Evolutionary conservation across 352 stramenopile species (phyloP), one percentile per base, ranked within the genome.

Genomic region (Pythium aristosporum): DNA sequence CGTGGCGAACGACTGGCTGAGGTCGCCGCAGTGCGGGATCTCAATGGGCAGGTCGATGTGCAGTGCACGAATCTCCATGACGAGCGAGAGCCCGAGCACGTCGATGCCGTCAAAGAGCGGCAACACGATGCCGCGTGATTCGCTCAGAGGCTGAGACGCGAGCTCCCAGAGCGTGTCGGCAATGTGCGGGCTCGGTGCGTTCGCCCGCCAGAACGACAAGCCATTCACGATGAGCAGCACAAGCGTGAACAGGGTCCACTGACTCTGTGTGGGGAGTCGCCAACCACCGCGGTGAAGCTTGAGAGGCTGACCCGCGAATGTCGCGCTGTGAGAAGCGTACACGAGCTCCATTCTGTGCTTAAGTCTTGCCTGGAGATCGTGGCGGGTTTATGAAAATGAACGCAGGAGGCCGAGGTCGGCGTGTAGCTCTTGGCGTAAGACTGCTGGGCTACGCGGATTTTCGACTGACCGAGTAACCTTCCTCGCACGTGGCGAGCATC

Each of bases 61-160:
- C 41, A 89, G 64, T 11, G 54, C 71, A 15, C 81, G 79, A 8
- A 90, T 58, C 54, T 87, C 76, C 53, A 86, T 67, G 55, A 92
- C 76, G 16, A 86, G 64, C 20, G 83, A 92, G 25, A 87, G 62
- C 25, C 83, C 83, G 2, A 90, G 64, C 25, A 68, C 36, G n/a
- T 77, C 83, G 30, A 88, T 85, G 62, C 75, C 75, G 47, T 89
- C 74, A 53, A 85, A 92, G 11, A 92, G 62, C 47, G 79, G 83
- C 39, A 92, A 59, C 28, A 90, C 73, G 46, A 92, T 75, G 18
- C 83, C 83, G 5, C 79, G 76, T 6, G 21, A 23, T 23, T 53
- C 23, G 13, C n/a, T 37, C 23, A 50, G 18, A 16, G 43, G n/a
- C 10, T 30, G 43, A 8, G 43, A 50, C 43, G 43, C 43, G 43